These are phyloP conservation scores for Thalassiosira hispida DNA, from an alignment of 352 stramenopile genomes.

Conservation along the genomic window DNA sequence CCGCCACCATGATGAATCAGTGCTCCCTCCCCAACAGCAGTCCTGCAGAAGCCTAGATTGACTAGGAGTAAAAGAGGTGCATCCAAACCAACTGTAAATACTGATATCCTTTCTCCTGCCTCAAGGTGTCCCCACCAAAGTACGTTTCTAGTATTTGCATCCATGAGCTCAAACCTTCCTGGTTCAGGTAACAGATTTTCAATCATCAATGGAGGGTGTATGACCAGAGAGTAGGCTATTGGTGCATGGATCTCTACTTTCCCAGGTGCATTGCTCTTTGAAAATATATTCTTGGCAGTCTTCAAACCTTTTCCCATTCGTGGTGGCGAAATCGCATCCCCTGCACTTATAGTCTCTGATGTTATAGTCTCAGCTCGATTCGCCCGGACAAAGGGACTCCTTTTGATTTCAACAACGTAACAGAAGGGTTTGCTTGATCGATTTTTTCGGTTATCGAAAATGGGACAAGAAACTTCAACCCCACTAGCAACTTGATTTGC, in stretches of 20 bases:
- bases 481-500: slow-evolving; percentile 70
- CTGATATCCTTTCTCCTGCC: slow-evolving; percentile 74
- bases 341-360: slow-evolving; percentile 11
- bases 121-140: slow-evolving; percentile 85
- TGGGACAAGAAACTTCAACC: slow-evolving; percentile 80
- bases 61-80: slow-evolving; percentile 85
- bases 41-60: slow-evolving; percentile 85
- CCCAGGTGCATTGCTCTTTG: slow-evolving; percentile 17
- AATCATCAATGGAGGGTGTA: slow-evolving; percentile 88
- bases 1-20: slow-evolving; percentile 81
- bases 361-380: slow-evolving; percentile 25
- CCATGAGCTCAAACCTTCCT: slow-evolving; percentile 87
- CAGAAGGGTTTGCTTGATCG: slow-evolving; percentile 75
- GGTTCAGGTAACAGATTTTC: slow-evolving; percentile 87
- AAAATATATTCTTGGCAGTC: slow-evolving; percentile 49
- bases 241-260: slow-evolving; percentile 67
- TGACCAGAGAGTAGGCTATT: slow-evolving; percentile 85
- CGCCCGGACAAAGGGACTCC: slow-evolving; percentile 72
- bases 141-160: slow-evolving; percentile 79
- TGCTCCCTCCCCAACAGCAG: slow-evolving; percentile 82
- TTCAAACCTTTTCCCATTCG: slow-evolving; percentile 50
- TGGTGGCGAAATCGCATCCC: slow-evolving; percentile 36
- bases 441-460: slow-evolving; percentile 54
- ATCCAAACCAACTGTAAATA: slow-evolving; percentile 87
- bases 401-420: slow-evolving; percentile 84